Percentiles rank a stretch among this genome's conserved stretches.
Evolutionary conservation across 2,329 filamentous ascomycete genomes (phyloP).

Genomic region (Whalleya microplaca): DNA sequence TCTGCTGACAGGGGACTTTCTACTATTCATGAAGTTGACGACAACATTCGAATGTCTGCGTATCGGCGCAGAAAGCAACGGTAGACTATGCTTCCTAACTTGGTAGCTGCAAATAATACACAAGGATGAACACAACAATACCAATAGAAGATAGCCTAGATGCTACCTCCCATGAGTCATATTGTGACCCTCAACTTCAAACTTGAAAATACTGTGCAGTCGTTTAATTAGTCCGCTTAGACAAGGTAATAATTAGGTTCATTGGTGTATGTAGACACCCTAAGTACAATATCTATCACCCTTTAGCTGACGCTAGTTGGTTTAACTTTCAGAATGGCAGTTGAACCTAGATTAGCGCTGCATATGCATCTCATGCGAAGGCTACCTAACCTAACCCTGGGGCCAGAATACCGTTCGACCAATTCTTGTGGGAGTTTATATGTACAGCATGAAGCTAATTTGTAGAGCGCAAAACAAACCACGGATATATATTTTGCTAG

Average conservation of each 20-base stretch:
- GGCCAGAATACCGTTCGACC: too few relatives aligned
- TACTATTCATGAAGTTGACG: conserved; percentile 13
- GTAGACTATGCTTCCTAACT: neutral
- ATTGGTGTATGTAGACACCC: too few relatives aligned
- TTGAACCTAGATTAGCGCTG: too few relatives aligned
- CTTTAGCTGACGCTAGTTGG: too few relatives aligned
- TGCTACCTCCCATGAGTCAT: neutral
- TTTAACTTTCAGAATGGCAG: too few relatives aligned
- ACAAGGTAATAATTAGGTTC: too few relatives aligned
- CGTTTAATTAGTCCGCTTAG: too few relatives aligned
- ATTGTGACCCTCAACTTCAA: neutral
- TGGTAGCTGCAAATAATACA: neutral
- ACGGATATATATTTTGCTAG: neutral
- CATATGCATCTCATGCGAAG: too few relatives aligned
- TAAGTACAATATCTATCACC: too few relatives aligned
- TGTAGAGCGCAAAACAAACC: neutral
- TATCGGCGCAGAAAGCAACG: neutral
- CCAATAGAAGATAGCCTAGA: neutral
- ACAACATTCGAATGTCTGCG: conserved; percentile 1
- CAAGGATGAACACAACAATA: neutral
- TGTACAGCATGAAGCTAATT: too few relatives aligned
- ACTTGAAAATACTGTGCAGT: neutral
- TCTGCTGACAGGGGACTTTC: conserved; percentile 3
- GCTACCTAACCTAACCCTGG: too few relatives aligned
- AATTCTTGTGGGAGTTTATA: too few relatives aligned